These are phyloP conservation scores for Corymbia calophylla DNA, from an alignment of 441 rosid genomes.

Conservation along the genomic window DNA sequence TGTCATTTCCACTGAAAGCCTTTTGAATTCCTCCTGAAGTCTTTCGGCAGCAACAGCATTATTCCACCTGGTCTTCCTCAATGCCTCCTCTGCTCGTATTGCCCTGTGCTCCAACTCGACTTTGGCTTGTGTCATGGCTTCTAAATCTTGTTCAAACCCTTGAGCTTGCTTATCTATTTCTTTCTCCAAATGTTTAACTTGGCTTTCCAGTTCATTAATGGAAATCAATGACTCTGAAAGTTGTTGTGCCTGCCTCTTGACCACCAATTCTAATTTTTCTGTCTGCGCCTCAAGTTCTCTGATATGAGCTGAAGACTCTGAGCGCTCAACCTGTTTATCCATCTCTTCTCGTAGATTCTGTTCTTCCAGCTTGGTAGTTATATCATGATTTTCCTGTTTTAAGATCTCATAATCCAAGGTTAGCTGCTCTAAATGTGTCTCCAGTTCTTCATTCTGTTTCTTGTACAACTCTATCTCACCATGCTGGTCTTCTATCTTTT, in stretches of 20 bases:
- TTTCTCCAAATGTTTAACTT: slow-evolving; percentile 34
- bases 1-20: slow-evolving; percentile 56
- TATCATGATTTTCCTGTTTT: slow-evolving; percentile 28
- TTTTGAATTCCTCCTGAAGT: slow-evolving; percentile 62
- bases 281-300: slow-evolving; percentile 44
- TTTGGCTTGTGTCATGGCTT: slow-evolving; percentile 37
- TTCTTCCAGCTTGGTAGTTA: slow-evolving; percentile 26
- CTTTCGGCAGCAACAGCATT: slow-evolving; percentile 54
- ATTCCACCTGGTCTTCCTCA: slow-evolving; percentile 50
- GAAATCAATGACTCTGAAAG: slow-evolving; percentile 41
- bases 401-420: slow-evolving; percentile 31
- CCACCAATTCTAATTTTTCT: slow-evolving; percentile 49
- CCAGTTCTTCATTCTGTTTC: slow-evolving; percentile 44
- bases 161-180: slow-evolving; percentile 41
- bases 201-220: slow-evolving; percentile 41
- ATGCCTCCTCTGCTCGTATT: slow-evolving; percentile 51
- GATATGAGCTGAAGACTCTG: slow-evolving; percentile 28
- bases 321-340: slow-evolving; percentile 19
- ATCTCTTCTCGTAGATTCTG: slow-evolving; percentile 13
- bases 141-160: slow-evolving; percentile 43
- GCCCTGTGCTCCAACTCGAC: slow-evolving; percentile 63
- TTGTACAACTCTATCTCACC: slow-evolving; percentile 33
- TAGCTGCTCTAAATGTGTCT: slow-evolving; percentile 37
- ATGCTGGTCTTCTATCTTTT: slow-evolving; percentile 26
- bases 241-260: slow-evolving; percentile 45